These are phyloP conservation scores for Umbelopsis vinacea DNA, from an alignment of 192 early-diverging fungal genomes.

Conservation along the genomic window DNA sequence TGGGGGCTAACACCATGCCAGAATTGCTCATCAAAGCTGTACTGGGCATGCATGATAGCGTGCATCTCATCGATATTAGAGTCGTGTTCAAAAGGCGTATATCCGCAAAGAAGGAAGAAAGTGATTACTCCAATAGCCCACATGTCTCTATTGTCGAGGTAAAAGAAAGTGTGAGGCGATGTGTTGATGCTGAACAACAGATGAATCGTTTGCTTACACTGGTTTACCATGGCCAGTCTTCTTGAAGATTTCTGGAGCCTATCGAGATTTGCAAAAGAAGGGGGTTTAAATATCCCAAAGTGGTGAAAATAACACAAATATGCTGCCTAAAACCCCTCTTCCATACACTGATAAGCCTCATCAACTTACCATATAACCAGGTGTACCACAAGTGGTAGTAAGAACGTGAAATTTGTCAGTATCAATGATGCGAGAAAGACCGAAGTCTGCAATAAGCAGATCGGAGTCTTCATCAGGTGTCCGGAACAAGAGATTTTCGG, in stretches of 20 bases:
- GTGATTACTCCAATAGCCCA: constrained; percentile 83
- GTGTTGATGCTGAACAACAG: not conserved
- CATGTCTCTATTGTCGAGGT: constrained; percentile 53
- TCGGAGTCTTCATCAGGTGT: constrained; percentile 59
- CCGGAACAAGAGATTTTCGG: constrained; percentile 81
- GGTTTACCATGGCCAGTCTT: constrained; percentile 71
- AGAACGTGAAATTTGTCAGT: constrained; percentile 60
- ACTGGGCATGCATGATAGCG: constrained; percentile 65
- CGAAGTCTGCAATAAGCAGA: constrained; percentile 84
- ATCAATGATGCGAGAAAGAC: constrained; percentile 70
- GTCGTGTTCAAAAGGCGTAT: constrained; percentile 72
- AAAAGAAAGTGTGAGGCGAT: not conserved
- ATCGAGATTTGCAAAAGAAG: constrained; percentile 20
- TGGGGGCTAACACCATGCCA: constrained; percentile 63
- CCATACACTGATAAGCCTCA: not conserved
- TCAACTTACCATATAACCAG: constrained; percentile 72
- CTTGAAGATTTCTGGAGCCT: constrained; percentile 64
- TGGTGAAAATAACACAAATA: too few species aligned
- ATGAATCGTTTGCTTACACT: constrained; percentile 48
- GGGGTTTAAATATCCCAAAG: not conserved
- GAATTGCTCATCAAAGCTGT: constrained; percentile 66
- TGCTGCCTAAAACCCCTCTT: too few species aligned
- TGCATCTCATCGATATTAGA: constrained; percentile 54
- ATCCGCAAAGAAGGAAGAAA: constrained; percentile 75
- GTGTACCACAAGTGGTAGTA: constrained; percentile 78